These are phyloP conservation scores for Tuber calosporum DNA, from an alignment of 495 filamentous ascomycete genomes.

Conservation along the genomic window DNA sequence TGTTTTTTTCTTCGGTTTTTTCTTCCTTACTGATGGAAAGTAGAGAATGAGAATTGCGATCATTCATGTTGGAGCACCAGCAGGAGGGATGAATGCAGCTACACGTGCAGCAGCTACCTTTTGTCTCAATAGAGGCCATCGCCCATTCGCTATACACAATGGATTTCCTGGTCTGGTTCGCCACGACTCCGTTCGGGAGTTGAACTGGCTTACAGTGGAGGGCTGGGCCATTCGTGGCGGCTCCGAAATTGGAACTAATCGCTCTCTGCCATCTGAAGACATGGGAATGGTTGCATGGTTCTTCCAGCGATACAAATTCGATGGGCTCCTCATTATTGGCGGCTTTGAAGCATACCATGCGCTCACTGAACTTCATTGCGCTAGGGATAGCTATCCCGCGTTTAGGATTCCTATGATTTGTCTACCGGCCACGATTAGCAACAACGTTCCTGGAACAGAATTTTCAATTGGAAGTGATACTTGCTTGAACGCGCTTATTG, in stretches of 20 bases:
- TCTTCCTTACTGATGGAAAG: background rate
- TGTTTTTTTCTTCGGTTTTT: background rate
- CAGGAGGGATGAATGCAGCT: conserved; percentile 98
- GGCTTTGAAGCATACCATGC: conserved; percentile 97
- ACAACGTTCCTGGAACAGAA: conserved; percentile 97
- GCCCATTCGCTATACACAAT: conserved; percentile 86
- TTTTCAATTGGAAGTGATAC: conserved; percentile 96
- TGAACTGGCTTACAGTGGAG: conserved; percentile 90
- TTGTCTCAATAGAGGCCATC: conserved; percentile 87
- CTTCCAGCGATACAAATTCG: conserved; percentile 79
- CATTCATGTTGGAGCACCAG: conserved; percentile 93
- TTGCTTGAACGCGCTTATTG: conserved; percentile 90
- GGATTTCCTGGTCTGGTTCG: conserved; percentile 92
- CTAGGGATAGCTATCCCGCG: conserved; percentile 65
- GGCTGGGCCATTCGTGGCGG: conserved; percentile 93
- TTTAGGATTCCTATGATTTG: conserved; percentile 91
- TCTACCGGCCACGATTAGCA: conserved; percentile 93
- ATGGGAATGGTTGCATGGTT: conserved; percentile 74
- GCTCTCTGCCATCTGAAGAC: conserved; percentile 74
- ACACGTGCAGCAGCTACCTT: conserved; percentile 94
- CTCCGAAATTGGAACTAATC: conserved; percentile 96
- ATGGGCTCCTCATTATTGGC: conserved; percentile 85
- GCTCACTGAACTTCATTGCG: conserved; percentile 74
- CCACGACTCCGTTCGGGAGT: conserved; percentile 80
- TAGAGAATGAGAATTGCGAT: conserved; percentile 89